Percentiles rank a stretch among this genome's conserved stretches.
These are phyloP conservation scores for Peniophora sp. DNA, from an alignment of 1,284 basidiomycete species.

Conservation along the genomic window DNA sequence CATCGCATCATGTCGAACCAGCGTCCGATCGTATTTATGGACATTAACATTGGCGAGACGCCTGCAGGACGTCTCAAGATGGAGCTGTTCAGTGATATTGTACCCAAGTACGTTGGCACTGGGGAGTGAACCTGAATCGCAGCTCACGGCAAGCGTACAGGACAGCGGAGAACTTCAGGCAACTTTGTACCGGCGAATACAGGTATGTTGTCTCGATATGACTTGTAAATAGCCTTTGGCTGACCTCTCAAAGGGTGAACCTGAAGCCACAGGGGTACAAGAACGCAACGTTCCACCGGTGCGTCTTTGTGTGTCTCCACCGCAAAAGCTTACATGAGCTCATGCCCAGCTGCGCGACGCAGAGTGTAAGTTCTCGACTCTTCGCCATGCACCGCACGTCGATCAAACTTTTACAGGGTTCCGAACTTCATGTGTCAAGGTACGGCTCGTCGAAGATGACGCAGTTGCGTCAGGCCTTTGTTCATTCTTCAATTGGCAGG, in stretches of 20 bases:
- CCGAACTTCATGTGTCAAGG: constrained; percentile 87
- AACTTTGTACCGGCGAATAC: constrained; percentile 94
- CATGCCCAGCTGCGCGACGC: constrained; percentile 11
- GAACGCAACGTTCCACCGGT: constrained; percentile 88
- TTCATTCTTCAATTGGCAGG: constrained; percentile 35
- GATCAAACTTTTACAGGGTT: constrained; percentile 34
- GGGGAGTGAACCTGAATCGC: neutral
- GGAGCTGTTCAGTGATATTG: constrained; percentile 89
- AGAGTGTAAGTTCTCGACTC: constrained; percentile 67
- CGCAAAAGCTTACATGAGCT: constrained; percentile 1
- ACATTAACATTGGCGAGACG: constrained; percentile 92
- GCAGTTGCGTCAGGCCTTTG: neutral
- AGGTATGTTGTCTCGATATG: constrained; percentile 39
- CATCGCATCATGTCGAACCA: constrained; percentile 21
- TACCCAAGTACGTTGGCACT: constrained; percentile 53
- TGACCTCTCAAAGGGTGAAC: constrained; percentile 52
- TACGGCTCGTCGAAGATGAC: constrained; percentile 17
- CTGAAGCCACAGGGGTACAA: constrained; percentile 87
- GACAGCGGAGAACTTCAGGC: constrained; percentile 96
- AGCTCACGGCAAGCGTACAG: constrained; percentile 26
- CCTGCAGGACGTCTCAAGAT: constrained; percentile 93
- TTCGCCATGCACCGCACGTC: constrained; percentile 3
- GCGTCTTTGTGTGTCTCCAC: constrained; percentile 9
- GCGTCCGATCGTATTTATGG: constrained; percentile 93
- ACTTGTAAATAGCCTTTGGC: neutral